A percentile compares a stretch with the other conserved stretches of the same genome.
Conservation (phyloP, 2,329 filamentous ascomycete species). For the Thielaviopsis ethacetica region DNA sequence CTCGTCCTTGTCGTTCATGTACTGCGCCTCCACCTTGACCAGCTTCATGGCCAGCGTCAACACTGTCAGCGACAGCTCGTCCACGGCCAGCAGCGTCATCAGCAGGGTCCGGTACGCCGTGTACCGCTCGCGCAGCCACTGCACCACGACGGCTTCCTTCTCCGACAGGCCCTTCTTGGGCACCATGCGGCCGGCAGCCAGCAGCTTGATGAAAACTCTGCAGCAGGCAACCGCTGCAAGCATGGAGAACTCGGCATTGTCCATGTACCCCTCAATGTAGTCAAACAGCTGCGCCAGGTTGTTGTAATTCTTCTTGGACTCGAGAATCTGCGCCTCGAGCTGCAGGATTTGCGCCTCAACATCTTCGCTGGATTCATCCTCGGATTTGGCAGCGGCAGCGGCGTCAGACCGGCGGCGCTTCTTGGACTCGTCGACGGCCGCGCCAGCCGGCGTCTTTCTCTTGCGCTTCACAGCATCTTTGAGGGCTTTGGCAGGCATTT, state of each 20-base stretch:
- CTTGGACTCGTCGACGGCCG: constrained; percentile 24
- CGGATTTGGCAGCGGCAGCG: constrained; percentile 31
- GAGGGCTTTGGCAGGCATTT: constrained; percentile 8
- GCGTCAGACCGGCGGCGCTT: constrained; percentile 36
- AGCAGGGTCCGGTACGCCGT: constrained; percentile 53
- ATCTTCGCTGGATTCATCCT: constrained; percentile 27
- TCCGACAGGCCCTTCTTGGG: constrained; percentile 50
- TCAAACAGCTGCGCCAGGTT: constrained; percentile 62
- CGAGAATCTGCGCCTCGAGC: constrained; percentile 65
- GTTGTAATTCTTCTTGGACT: constrained; percentile 84
- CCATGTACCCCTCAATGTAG: constrained; percentile 29
- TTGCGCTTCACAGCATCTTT: constrained; percentile 33
- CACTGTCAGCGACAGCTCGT: constrained; percentile 50
- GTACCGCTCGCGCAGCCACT: constrained; percentile 64
- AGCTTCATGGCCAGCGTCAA: constrained; percentile 71
- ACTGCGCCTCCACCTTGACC: constrained; percentile 60
- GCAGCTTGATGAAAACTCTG: constrained; percentile 67
- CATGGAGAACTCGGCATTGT: constrained; percentile 39
- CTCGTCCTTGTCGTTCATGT: constrained; percentile 42
- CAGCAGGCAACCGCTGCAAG: constrained; percentile 68
- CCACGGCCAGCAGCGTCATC: constrained; percentile 41
- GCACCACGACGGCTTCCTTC: constrained; percentile 56
- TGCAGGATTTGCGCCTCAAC: constrained; percentile 50
- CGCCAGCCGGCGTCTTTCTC: constrained; percentile 20
- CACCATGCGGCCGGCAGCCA: constrained; percentile 55